Evolutionary conservation across 2,329 filamentous ascomycete species (phyloP).

Genomic region (Aspergillus glaucus): DNA sequence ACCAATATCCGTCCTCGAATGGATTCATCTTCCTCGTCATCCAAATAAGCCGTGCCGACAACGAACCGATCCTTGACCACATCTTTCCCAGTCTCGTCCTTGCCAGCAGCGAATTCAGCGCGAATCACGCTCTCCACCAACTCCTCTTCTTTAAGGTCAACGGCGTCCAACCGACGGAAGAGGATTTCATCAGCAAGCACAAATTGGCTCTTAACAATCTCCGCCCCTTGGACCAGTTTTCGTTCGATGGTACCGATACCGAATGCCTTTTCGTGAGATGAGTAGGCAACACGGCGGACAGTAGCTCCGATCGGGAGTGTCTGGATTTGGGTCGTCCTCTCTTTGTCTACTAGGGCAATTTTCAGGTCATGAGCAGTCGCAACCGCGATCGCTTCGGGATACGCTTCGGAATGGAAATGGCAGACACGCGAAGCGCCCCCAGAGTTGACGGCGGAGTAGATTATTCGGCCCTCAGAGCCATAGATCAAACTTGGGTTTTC

Average conservation of each 20-base stretch:
- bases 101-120: constrained; percentile 60
- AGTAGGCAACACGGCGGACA: constrained; percentile 81
- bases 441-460: constrained; percentile 90
- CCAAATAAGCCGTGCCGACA: constrained; percentile 78
- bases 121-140: constrained; percentile 79
- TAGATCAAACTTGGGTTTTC: constrained; percentile 95
- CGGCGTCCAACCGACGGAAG: constrained; percentile 71
- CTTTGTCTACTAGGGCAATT: constrained; percentile 73
- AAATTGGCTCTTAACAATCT: constrained; percentile 73
- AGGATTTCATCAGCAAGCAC: constrained; percentile 84
- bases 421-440: constrained; percentile 78
- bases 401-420: constrained; percentile 74
- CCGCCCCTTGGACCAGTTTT: constrained; percentile 62
- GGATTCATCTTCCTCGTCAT: constrained; percentile 51
- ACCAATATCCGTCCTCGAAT: constrained; percentile 75
- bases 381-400: constrained; percentile 72
- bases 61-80: constrained; percentile 65
- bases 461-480: constrained; percentile 74
- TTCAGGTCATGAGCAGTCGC: constrained; percentile 71
- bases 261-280: constrained; percentile 69
- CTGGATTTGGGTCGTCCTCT: constrained; percentile 82
- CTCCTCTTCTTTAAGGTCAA: constrained; percentile 61
- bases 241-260: constrained; percentile 80
- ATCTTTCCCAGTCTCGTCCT: constrained; percentile 50
- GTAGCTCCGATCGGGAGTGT: constrained; percentile 73